phyloP scores from a whole-genome alignment of 345 rosid genomes.

The Turnera subulata region DNA sequence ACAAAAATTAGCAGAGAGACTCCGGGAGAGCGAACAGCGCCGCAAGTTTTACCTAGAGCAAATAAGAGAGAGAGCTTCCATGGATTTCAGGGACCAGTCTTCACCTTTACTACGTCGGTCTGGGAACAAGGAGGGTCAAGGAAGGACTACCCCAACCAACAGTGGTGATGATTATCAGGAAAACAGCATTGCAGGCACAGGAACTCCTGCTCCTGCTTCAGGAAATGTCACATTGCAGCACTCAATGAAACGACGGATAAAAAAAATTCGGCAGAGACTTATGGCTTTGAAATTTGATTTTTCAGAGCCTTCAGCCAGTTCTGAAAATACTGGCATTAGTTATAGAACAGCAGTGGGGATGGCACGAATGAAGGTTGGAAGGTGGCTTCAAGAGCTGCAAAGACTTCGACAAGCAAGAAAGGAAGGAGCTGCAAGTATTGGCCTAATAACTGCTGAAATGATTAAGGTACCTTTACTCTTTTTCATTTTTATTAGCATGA shows the following conservation, averaged over 20 bases:
- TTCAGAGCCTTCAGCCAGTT: constrained; percentile 41
- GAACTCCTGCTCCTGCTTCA: constrained; percentile 30
- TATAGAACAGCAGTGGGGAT: constrained; percentile 62
- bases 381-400: constrained; percentile 86
- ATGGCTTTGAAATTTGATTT: constrained; percentile 72
- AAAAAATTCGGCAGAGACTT: constrained; percentile 66
- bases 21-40: constrained; percentile 71
- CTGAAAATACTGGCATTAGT: constrained; percentile 55
- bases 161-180: constrained; percentile 46
- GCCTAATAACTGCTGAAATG: constrained; percentile 61
- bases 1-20: constrained; percentile 69
- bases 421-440: constrained; percentile 69
- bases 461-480: constrained; percentile 49
- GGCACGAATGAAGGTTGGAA: constrained; percentile 67
- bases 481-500: not conserved
- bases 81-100: constrained; percentile 77
- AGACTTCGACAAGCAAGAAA: constrained; percentile 77
- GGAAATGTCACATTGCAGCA: constrained; percentile 47
- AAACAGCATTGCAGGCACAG: constrained; percentile 29
- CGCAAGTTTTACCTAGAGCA: constrained; percentile 71
- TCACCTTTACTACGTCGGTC: constrained; percentile 61
- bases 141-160: constrained; percentile 41
- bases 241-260: constrained; percentile 55
- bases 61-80: constrained; percentile 76
- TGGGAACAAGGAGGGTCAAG: constrained; percentile 53